These are phyloP conservation scores for Raphidocelis subcapitata DNA, from an alignment of 139 green algal species.

Conservation along the genomic window DNA sequence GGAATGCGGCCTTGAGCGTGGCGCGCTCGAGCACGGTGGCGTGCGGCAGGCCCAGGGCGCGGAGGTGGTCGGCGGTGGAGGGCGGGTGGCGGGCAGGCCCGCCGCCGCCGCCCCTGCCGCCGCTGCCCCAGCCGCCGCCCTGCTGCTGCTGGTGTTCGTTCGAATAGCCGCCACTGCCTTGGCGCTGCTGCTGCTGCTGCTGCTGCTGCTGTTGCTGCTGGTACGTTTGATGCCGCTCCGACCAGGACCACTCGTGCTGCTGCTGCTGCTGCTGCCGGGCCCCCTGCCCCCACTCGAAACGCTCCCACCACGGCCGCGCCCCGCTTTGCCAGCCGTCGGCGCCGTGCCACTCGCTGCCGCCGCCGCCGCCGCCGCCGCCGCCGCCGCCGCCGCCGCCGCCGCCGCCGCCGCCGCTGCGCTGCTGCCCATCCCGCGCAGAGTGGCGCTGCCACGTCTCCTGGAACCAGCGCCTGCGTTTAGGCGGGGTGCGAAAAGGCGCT, in stretches of 20 bases:
- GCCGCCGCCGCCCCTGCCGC: background rate
- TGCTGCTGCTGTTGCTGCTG: too few relatives aligned
- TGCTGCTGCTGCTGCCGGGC: constrained; percentile 1
- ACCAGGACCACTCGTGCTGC: constrained; percentile 3
- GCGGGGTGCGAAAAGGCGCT: too few relatives aligned
- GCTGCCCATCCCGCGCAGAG: background rate
- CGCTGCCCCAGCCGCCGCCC: background rate
- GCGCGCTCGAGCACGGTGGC: background rate
- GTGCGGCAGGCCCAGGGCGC: constrained; percentile 13
- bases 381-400: constrained; percentile 13
- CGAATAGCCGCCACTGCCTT: too few relatives aligned
- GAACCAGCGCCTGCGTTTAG: constrained; percentile 28
- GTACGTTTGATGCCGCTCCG: background rate
- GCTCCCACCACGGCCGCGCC: constrained; percentile 15
- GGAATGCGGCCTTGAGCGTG: constrained; percentile 14
- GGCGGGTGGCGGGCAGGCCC: background rate
- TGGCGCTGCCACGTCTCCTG: constrained; percentile 18
- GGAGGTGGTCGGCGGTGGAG: constrained; percentile 3
- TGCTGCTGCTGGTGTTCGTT: too few relatives aligned
- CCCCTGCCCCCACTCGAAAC: background rate
- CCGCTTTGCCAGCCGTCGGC: too few relatives aligned
- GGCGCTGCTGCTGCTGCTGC: too few relatives aligned
- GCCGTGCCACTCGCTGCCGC: too few relatives aligned
- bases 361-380: background rate
- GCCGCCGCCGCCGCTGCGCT: background rate